phyloP scores from a whole-genome alignment of 345 rosid species.

The Salix brachista region DNA sequence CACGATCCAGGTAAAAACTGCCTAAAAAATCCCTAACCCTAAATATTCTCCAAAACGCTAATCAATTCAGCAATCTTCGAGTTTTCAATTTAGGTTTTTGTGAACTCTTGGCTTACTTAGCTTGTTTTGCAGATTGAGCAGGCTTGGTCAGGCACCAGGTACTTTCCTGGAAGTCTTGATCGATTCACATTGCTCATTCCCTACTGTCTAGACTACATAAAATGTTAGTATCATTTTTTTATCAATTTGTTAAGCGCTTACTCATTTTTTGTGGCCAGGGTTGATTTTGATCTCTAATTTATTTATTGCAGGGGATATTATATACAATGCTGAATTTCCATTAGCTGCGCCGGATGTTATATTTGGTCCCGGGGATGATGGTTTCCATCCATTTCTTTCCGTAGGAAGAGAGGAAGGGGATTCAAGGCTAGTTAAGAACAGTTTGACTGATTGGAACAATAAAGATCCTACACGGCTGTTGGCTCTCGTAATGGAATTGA shows the following conservation, averaged over 20 bases:
- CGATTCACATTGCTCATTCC: slow-evolving; percentile 89
- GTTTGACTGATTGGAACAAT: slow-evolving; percentile 62
- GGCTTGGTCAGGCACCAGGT: slow-evolving; percentile 73
- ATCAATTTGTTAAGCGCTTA: not conserved
- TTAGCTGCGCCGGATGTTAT: slow-evolving; percentile 71
- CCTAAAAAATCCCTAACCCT: not conserved
- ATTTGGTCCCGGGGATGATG: slow-evolving; percentile 78
- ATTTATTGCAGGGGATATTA: slow-evolving; percentile 64
- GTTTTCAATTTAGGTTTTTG: slow-evolving; percentile 13
- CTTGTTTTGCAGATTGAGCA: slow-evolving; percentile 65
- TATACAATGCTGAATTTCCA: slow-evolving; percentile 79
- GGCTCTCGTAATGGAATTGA: slow-evolving; percentile 65
- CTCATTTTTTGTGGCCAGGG: not conserved
- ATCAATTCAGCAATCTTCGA: not conserved
- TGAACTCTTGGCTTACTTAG: not conserved
- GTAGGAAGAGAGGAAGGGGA: slow-evolving; percentile 33
- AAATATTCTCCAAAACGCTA: not conserved
- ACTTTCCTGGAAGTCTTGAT: slow-evolving; percentile 50
- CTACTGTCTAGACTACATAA: slow-evolving; percentile 72
- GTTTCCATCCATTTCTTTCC: slow-evolving; percentile 51
- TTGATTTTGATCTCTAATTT: not conserved
- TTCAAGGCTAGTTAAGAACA: slow-evolving; percentile 19
- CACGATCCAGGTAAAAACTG: slow-evolving; percentile 49
- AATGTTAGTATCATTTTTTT: slow-evolving; percentile 50
- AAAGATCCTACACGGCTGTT: slow-evolving; percentile 60